phyloP scores from a whole-genome alignment of 108 stramenopile species.

The Nitzschia sp. region DNA sequence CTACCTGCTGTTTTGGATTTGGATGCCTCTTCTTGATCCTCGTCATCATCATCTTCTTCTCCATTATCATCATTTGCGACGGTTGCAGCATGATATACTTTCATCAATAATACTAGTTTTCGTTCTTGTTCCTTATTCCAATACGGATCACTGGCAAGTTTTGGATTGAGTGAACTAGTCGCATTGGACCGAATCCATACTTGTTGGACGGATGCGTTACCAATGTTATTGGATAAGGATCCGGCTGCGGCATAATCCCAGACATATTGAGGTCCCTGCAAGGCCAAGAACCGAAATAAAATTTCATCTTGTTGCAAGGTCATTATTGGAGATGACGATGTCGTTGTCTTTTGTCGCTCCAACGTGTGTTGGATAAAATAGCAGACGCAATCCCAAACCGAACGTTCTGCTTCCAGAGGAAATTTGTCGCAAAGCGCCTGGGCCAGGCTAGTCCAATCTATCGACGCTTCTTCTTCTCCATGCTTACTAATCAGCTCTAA shows the following conservation, averaged over 20 bases:
- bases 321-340: not conserved
- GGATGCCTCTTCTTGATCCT: not conserved
- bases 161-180: constrained; percentile 18
- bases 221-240: not conserved
- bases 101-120: constrained; percentile 40
- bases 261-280: constrained; percentile 35
- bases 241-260: constrained; percentile 20
- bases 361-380: not conserved
- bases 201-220: not conserved
- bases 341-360: not conserved
- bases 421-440: not conserved
- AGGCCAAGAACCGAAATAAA: constrained; percentile 53
- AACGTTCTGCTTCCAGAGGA: not conserved
- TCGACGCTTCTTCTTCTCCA: not conserved
- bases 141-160: not conserved
- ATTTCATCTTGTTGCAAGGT: constrained; percentile 62
- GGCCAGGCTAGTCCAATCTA: not conserved
- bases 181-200: constrained; percentile 12
- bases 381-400: constrained; percentile 11
- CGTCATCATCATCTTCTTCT: constrained; percentile 1
- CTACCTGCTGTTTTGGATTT: not conserved
- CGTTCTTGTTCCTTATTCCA: constrained; percentile 33
- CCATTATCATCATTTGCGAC: not conserved
- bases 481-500: not conserved
- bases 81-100: constrained; percentile 27